Percentiles rank a stretch among this genome's conserved stretches.
These are phyloP conservation scores for Murraya paniculata DNA, from an alignment of 345 rosid species.

Conservation along the genomic window DNA sequence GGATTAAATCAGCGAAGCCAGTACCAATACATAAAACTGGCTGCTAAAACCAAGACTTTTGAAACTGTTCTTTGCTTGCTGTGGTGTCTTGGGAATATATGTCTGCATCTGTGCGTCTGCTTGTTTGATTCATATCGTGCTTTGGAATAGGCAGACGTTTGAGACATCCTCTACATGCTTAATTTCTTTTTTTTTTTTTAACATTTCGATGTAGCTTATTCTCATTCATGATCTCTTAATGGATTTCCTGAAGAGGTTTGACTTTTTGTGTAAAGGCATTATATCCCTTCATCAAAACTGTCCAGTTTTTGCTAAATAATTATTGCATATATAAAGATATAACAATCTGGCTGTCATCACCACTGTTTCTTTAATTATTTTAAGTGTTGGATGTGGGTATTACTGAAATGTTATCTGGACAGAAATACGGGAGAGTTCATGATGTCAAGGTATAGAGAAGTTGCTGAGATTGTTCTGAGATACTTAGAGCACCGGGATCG, in stretches of 20 bases:
- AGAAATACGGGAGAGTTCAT: slow-evolving; percentile 99
- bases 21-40: not conserved
- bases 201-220: not conserved
- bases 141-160: not conserved
- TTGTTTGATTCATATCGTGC: not conserved
- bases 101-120: not conserved
- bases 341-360: not conserved
- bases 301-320: not conserved
- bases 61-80: not conserved
- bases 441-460: slow-evolving; percentile 99
- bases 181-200: no score
- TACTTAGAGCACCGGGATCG: slow-evolving; percentile 91
- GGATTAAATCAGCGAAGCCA: not conserved
- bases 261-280: not conserved
- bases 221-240: not conserved
- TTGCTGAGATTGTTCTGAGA: slow-evolving; percentile 94
- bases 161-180: not conserved
- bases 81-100: not conserved
- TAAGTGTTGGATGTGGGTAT: slow-evolving; percentile 2
- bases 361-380: not conserved
- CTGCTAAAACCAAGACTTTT: not conserved
- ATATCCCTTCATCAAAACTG: not conserved
- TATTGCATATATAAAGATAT: not conserved
- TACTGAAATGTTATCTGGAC: slow-evolving; percentile 28
- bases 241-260: not conserved